Base-by-base conservation (phyloP, 192 early-diverging fungal genomes). In the Pilaira anomala region DNA sequence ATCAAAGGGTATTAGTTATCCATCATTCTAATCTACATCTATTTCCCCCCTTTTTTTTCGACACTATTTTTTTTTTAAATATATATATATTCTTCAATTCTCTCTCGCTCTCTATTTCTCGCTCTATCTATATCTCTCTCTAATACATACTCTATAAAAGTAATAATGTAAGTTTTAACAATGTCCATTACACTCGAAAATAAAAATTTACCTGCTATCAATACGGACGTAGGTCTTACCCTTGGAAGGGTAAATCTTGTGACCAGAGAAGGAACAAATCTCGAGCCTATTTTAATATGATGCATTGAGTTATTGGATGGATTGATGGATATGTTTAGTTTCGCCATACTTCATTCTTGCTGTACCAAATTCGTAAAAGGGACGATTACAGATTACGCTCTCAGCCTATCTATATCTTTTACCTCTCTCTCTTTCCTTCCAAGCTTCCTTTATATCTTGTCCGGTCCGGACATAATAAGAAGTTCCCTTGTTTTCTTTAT, bases 211-310 rank as follows among this genome's bases (percentile, higher is more conserved):
- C 91, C 85, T 88, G 86, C 78, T 88, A 91, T 99, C 97, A 65
- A 78, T 67, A 57, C 91, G 90, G 75, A 99, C 88, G 77, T 85
- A 99, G 68, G 90, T 83, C 86, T 89, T 93, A 62, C 97, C 97
- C 80, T 93, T 92, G 78, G 92, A 93, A 60, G 97, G 97, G 85
- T 99, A 97, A 89, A 99, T 98, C 88, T 97, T 97, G 87, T 89
- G 91, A 66, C 95, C 93, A 63, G 95, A 96, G 80, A 99, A 98
- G 72, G 91, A 88, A 87, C 95, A 97, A 76, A 85, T 83, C 80
- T 95, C 91, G 71, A 89, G 83, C 84, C 89, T 95, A 45, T 58
- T 22, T 11, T 48, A 16, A 19, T 19, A 24, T 36, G 19, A 46
- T 19, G 19, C 16, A 16, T 46, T 18, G 18, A 16, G 18, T 0